A percentile compares a stretch with the other conserved stretches of the same genome.
phyloP scores from a whole-genome alignment of 805 yeast genomes.

The Hanseniaspora lachancei region DNA sequence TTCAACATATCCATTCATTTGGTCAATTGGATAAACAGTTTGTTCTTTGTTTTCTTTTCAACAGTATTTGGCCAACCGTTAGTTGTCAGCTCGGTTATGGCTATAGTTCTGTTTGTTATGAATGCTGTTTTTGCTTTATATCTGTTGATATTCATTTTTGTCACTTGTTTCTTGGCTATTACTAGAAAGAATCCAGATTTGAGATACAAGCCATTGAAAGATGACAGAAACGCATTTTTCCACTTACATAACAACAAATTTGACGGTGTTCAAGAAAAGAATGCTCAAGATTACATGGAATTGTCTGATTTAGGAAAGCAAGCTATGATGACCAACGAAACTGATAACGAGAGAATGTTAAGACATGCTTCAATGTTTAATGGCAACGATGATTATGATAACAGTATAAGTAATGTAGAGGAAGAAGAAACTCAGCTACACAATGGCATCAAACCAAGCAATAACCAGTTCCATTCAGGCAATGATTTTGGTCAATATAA shows the following conservation, averaged over 20 bases:
- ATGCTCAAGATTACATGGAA: slow-evolving; percentile 21
- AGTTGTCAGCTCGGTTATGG: slow-evolving; percentile 84
- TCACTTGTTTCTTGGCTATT: slow-evolving; percentile 75
- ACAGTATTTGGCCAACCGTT: slow-evolving; percentile 71
- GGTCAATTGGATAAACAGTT: slow-evolving; percentile 66
- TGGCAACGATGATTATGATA: not conserved
- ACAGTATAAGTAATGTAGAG: not conserved
- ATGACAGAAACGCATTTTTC: slow-evolving; percentile 91
- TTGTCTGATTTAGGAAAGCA: slow-evolving; percentile 27
- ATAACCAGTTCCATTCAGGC: not conserved
- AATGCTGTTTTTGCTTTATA: slow-evolving; percentile 82
- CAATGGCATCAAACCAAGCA: not conserved
- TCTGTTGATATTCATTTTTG: slow-evolving; percentile 70
- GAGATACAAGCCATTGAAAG: slow-evolving; percentile 89
- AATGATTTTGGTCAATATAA: not conserved
- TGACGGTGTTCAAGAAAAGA: slow-evolving; percentile 16
- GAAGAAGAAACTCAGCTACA: slow-evolving; percentile 1
- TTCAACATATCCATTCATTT: slow-evolving; percentile 78
- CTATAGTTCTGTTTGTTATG: slow-evolving; percentile 72
- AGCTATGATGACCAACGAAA: slow-evolving; percentile 28
- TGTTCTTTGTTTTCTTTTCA: slow-evolving; percentile 82
- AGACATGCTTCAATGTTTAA: slow-evolving; percentile 16
- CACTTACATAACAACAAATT: slow-evolving; percentile 42
- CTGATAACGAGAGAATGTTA: slow-evolving; percentile 21
- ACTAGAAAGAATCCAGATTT: slow-evolving; percentile 87